Evolutionary conservation across 768 basidiomycete species (phyloP), one percentile per base, ranked within the genome.

Genomic region (Mrakia blollopis): DNA sequence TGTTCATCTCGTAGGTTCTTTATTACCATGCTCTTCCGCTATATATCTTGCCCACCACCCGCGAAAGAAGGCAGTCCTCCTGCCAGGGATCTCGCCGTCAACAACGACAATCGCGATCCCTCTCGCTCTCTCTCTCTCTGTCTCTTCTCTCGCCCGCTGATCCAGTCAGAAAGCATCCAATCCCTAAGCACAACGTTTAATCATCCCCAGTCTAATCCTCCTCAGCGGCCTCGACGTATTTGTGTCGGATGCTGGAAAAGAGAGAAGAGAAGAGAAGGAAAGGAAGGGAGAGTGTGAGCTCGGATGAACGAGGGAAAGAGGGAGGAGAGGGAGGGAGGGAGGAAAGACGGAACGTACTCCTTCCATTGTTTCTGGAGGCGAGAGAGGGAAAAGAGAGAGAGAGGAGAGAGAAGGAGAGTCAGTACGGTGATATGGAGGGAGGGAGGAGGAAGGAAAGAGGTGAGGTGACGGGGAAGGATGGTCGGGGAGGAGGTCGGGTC

Each of bases 181-280:
- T 30, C 23, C n/a, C 28, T n/a, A n/a, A 60, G 1, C 18, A 4
- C 23, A 28, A 54, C 70, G 28, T n/a, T 41, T 62, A 23, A 23
- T 68, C 37, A 50, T 75, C 30, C 30, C 52, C 74, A 32, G 35
- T n/a, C n/a, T n/a, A n/a, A 23, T 68, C 37, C 65, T 75, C 30
- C 30, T 67, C 74, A 32, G 35, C 63, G 32, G 52, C 41, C 30
- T 62, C 50, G 74, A 54, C 65, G 67, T 50, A 75, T 50, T 75
- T 75, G 74, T 75, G 74, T 63, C 74, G 74, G 47, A 75, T 75
- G 74, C 74, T 75, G 13, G 47, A 50, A 50, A 18, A 18, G 52
- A 3, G 14, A 39, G 23, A 25, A 32, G 6, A 16, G 65, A 28
- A 30, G 21, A 13, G 74, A n/a, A 6, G 70, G 25, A 50, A 39